These are phyloP conservation scores for Tuber microsphaerosporum DNA, from an alignment of 495 filamentous ascomycete genomes.

Conservation along the genomic window DNA sequence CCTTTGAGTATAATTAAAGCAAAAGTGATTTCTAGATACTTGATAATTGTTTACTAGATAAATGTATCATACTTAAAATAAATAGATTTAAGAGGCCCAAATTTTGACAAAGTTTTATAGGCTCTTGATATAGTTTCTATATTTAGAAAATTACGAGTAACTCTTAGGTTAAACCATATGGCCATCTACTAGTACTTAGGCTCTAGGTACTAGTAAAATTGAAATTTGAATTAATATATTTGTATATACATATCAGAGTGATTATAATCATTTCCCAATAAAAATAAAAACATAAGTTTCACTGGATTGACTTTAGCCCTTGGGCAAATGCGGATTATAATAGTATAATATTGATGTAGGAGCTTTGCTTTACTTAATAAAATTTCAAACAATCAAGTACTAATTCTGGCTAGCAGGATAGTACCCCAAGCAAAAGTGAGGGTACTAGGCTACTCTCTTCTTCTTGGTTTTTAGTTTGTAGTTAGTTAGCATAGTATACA, in stretches of 20 bases:
- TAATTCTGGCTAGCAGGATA: background rate
- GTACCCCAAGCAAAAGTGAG: background rate
- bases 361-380: background rate
- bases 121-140: background rate
- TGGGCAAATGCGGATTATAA: background rate
- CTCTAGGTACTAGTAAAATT: no score
- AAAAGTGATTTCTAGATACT: background rate
- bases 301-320: background rate
- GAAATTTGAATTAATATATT: no score
- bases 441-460: background rate
- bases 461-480: background rate
- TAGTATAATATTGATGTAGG: background rate
- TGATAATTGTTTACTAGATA: background rate
- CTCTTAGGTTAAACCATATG: background rate
- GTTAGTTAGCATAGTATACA: background rate
- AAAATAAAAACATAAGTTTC: background rate
- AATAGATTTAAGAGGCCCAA: background rate
- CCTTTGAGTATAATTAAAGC: background rate
- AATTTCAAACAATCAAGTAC: background rate
- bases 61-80: no score
- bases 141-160: background rate
- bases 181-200: no score
- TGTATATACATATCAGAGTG: no score
- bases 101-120: background rate
- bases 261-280: no score